Base-by-base conservation (phyloP, 1,139 yeast species). In the Geotrichum carabidarum region DNA sequence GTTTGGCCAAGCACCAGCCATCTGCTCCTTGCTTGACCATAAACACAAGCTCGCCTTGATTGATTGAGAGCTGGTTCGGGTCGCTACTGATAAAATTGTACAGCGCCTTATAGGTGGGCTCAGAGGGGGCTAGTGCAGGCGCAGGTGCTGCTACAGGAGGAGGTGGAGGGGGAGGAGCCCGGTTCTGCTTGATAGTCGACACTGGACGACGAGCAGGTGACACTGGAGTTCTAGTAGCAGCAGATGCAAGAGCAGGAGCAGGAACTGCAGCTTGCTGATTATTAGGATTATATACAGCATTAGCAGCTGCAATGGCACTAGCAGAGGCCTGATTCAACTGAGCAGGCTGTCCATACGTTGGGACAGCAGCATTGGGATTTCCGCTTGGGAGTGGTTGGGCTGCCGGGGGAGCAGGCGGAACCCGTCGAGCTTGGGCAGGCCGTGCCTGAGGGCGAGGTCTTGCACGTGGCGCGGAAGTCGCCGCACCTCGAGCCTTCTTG, bases 1-100 rank as follows among this genome's bases (percentile, higher is more conserved):
- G 76, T 68, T 86, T 87, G 5, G 90, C 97, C 58, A 93, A 75
- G 61, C 95, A 91, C 98, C 98, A 91, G 2, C 96, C 98, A 64
- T 81, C 79, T 65, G 88, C 88, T 37, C 81, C 79, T 59, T 83
- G 79, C 64, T 78, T 82, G 7, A 84, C 75, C 47, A 91, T 81
- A 58, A 83, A 81, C 43, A 91, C 83, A 47, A 88, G 73, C 49
- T 87, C 86, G 59, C 86, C 96, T 63, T 84, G 85, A 15, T 77
- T 71, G 50, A 93, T 77, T 8, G 96, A 89, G 58, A 91, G 76
- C 63, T 83, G 88, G 2, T 94, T 84, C 4, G 90, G 80, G 7
- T 93, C 95, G 1, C 90, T 79, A 12, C 97, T 97, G 36, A 83
- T 85, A 70, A 87, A 94, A 63, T 90, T 97, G 67, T 86, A 94